Conservation (phyloP, 176 grass and related monocot genomes). For the Pontederia paniculata region DNA sequence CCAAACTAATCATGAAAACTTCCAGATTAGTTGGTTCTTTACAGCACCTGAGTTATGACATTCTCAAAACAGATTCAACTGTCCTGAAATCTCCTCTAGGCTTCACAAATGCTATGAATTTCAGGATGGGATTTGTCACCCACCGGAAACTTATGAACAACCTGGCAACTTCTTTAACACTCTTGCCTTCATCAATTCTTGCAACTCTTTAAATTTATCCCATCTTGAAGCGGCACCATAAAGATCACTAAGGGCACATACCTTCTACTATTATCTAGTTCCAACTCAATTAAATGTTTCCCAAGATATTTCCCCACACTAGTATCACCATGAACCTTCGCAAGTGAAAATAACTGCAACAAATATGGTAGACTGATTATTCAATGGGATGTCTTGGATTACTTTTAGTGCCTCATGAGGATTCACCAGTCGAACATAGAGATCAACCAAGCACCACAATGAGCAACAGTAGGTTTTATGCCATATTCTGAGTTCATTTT, state of each 20-base stretch:
- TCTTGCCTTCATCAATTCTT: slow-evolving; percentile 27
- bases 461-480: slow-evolving; percentile 31
- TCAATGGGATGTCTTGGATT: slow-evolving; percentile 27
- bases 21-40: neutral
- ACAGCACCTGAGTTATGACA: neutral
- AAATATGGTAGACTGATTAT: slow-evolving; percentile 23
- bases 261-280: slow-evolving; percentile 32
- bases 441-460: slow-evolving; percentile 37
- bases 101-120: slow-evolving; percentile 11
- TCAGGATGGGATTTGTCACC: slow-evolving; percentile 13
- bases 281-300: slow-evolving; percentile 27
- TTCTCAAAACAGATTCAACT: slow-evolving; percentile 17
- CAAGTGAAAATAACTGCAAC: slow-evolving; percentile 24
- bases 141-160: slow-evolving; percentile 14
- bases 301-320: slow-evolving; percentile 23
- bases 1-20: neutral
- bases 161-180: slow-evolving; percentile 22
- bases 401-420: slow-evolving; percentile 25
- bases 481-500: slow-evolving; percentile 29
- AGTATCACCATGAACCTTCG: slow-evolving; percentile 24
- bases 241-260: slow-evolving; percentile 28
- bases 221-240: slow-evolving; percentile 31
- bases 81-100: slow-evolving; percentile 17
- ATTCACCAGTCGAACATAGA: slow-evolving; percentile 16
- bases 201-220: slow-evolving; percentile 31